A percentile compares a stretch with the other conserved stretches of the same genome.
These are phyloP conservation scores for Dipodascus geniculatus DNA, from an alignment of 805 yeast species.

Conservation along the genomic window DNA sequence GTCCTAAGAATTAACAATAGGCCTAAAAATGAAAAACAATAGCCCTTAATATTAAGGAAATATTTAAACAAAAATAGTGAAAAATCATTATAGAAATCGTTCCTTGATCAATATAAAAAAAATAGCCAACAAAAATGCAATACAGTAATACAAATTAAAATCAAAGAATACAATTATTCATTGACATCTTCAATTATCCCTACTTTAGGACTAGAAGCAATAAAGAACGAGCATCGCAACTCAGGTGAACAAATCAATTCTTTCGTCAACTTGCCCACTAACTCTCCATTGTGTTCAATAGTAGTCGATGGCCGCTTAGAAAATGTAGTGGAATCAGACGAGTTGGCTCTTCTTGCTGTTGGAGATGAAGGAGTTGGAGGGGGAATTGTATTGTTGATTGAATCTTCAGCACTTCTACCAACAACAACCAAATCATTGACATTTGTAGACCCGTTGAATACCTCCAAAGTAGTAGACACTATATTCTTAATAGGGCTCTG, in stretches of 20 bases:
- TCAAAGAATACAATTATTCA: neutral
- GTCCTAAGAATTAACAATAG: no score
- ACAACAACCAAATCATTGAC: neutral
- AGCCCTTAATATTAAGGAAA: no score
- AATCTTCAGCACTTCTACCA: neutral
- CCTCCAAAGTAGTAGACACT: neutral
- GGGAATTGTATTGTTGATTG: neutral
- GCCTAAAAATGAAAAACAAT: no score
- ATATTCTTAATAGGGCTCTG: neutral
- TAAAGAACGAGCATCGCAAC: conserved; percentile 1
- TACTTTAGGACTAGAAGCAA: neutral
- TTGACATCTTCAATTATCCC: neutral
- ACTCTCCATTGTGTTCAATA: no score
- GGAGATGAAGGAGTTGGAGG: neutral
- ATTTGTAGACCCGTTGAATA: neutral
- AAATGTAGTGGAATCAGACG: neutral
- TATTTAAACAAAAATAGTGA: no score
- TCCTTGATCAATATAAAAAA: no score
- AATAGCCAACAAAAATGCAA: no score
- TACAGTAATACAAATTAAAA: neutral
- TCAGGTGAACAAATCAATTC: neutral
- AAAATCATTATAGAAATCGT: no score
- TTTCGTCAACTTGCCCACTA: neutral
- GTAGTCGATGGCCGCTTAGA: neutral
- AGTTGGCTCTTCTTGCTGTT: neutral